Conservation (phyloP, 768 basidiomycete genomes). For the Tricholoma matsutake region DNA sequence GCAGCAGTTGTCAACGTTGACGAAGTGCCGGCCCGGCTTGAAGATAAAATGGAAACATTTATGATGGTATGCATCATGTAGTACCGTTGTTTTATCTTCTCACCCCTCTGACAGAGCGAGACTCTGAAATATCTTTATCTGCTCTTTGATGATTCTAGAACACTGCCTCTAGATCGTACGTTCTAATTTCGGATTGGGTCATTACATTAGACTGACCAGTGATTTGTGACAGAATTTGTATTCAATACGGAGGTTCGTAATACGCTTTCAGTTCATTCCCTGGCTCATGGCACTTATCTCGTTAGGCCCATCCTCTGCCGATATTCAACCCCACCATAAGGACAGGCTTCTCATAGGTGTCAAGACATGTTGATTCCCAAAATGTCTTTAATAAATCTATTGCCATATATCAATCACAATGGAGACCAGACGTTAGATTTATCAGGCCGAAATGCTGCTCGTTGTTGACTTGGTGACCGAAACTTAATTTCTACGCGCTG, state of each 20-base stretch:
- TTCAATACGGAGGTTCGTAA: slow-evolving; percentile 84
- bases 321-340: slow-evolving; percentile 29
- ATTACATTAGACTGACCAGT: not conserved
- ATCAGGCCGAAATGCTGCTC: no score
- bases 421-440: no score
- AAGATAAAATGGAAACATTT: slow-evolving; percentile 97
- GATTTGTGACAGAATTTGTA: slow-evolving; percentile 58
- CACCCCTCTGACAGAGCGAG: slow-evolving; percentile 55
- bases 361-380: not conserved
- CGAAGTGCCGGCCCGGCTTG: slow-evolving; percentile 55
- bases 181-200: slow-evolving; percentile 12
- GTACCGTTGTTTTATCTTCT: not conserved
- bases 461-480: no score
- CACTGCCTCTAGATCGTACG: slow-evolving; percentile 75
- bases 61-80: slow-evolving; percentile 59
- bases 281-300: not conserved
- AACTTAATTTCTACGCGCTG: no score
- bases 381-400: not conserved
- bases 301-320: slow-evolving; percentile 35
- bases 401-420: no score
- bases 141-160: slow-evolving; percentile 70
- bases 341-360: slow-evolving; percentile 26
- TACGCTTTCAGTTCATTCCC: not conserved
- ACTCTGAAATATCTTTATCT: slow-evolving; percentile 90
- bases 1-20: slow-evolving; percentile 87